phyloP scores from a whole-genome alignment of 164 flowering plant genomes.

The Houttuynia cordata region DNA sequence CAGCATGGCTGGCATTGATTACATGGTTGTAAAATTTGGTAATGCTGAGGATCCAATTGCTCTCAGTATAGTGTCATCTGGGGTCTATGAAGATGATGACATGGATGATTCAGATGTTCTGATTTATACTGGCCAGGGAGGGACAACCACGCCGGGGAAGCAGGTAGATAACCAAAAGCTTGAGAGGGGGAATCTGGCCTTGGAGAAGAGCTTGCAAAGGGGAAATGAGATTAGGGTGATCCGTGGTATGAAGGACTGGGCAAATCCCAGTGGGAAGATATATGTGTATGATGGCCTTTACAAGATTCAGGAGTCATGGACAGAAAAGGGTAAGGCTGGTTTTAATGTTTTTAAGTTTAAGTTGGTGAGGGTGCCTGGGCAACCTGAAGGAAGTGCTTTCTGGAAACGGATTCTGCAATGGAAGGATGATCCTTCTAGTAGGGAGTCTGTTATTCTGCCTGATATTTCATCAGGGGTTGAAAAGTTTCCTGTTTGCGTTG shows the following conservation, averaged over 20 bases:
- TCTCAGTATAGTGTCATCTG: conserved; percentile 42
- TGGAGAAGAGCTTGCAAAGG: conserved; percentile 31
- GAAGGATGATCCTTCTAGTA: conserved; percentile 20
- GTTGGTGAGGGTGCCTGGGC: conserved; percentile 31
- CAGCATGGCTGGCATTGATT: conserved; percentile 41
- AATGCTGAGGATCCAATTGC: conserved; percentile 33
- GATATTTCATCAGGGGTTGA: conserved; percentile 39
- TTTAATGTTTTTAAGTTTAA: conserved; percentile 33
- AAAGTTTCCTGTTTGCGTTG: conserved; percentile 33
- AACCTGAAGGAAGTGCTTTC: conserved; percentile 22
- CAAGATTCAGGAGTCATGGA: conserved; percentile 35
- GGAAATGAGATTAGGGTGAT: conserved; percentile 37
- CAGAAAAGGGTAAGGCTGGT: conserved; percentile 30
- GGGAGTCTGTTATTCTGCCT: conserved; percentile 24
- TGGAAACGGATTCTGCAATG: conserved; percentile 40
- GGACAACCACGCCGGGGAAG: conserved; percentile 14
- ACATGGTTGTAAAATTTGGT: conserved; percentile 16
- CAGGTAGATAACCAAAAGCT: conserved; percentile 30
- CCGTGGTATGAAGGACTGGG: conserved; percentile 26
- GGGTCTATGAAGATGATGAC: conserved; percentile 33
- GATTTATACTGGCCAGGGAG: conserved; percentile 50
- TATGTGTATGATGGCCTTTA: conserved; percentile 49
- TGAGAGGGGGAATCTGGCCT: conserved; percentile 45
- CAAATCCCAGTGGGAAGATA: conserved; percentile 14
- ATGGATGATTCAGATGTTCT: conserved; percentile 27